Base-by-base conservation (phyloP, 1,284 basidiomycete species). In the Ganoderma lingzhi region DNA sequence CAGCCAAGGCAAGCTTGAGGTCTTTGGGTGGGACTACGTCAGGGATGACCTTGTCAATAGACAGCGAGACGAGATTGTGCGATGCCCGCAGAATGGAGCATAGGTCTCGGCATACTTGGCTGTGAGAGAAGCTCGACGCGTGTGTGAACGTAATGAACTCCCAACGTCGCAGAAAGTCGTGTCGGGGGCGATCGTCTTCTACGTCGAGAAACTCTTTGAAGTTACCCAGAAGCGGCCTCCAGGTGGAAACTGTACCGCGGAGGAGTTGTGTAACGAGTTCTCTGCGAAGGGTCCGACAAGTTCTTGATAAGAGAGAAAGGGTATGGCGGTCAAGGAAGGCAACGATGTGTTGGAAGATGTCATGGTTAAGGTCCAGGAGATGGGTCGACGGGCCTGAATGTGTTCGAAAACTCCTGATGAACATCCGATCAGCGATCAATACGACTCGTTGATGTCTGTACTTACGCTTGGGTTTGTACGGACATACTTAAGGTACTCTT, bases 291-390 rank as follows among this genome's bases (percentile, higher is more conserved):
- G 55, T 19, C 12, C 30, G 55, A 12, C 55, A 56, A 28, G 55
- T 56, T 19, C 15, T 35, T 5, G 55, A 56, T 15, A 56, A 56
- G 32, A 30, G 15, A 35, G 55, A 56, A 56, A 56, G 30, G 32
- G 30, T 6, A 19, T 30, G 55, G 32, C 30, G 55, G 55, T 56
- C 55, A 19, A 56, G 55, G 55, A 56, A 56, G 55, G 28, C 5
- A 15, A 56, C 15, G 5, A 56, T 56, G 30, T 56, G 55, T 15
- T 35, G 28, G 32, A 56, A 56, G 14, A 56, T 56, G 10, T 56
- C 55, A 0, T 56, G 55, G 32, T 56, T 56, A 14, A 56, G 55
- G 55, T 56, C 55, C 2, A 56, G 32, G 30, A 56, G 55, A 56
- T 56, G 30, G 32, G n/a, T 56, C 15, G 55, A 35, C 9, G 19